These are phyloP conservation scores for Sporothrix globosa DNA, from an alignment of 2,329 filamentous ascomycete genomes.

Conservation along the genomic window DNA sequence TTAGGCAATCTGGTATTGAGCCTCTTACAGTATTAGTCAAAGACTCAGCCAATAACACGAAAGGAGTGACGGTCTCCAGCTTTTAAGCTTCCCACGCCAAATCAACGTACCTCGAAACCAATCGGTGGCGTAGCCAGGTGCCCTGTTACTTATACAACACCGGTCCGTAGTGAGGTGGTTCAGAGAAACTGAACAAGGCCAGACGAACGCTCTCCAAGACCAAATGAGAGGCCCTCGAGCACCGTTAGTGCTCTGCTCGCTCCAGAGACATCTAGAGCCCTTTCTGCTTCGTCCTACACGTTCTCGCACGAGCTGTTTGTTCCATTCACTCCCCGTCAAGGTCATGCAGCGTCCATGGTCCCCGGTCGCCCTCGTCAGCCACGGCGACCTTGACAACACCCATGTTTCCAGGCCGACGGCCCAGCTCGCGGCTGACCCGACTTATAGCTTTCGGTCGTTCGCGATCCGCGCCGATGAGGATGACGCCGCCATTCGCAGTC, in stretches of 20 bases:
- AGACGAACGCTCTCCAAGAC: neutral
- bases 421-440: neutral
- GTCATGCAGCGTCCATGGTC: neutral
- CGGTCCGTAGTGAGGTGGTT: neutral
- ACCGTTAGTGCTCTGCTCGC: neutral
- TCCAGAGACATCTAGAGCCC: neutral
- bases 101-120: no score
- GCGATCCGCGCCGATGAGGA: neutral
- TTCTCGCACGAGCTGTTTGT: neutral
- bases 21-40: neutral
- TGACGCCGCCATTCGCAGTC: neutral
- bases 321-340: neutral
- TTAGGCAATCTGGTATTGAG: neutral
- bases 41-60: conserved; percentile 3
- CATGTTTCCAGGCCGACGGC: neutral
- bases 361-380: neutral
- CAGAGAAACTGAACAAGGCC: neutral
- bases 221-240: conserved; percentile 1
- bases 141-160: neutral
- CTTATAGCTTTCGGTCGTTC: neutral
- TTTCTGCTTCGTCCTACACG: neutral
- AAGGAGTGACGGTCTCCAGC: neutral
- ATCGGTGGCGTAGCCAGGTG: no score
- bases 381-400: neutral
- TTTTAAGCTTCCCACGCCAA: neutral